A percentile compares a stretch with the other conserved stretches of the same genome.
These are phyloP conservation scores for Zygoascus tannicola DNA, from an alignment of 805 yeast species.

Conservation along the genomic window DNA sequence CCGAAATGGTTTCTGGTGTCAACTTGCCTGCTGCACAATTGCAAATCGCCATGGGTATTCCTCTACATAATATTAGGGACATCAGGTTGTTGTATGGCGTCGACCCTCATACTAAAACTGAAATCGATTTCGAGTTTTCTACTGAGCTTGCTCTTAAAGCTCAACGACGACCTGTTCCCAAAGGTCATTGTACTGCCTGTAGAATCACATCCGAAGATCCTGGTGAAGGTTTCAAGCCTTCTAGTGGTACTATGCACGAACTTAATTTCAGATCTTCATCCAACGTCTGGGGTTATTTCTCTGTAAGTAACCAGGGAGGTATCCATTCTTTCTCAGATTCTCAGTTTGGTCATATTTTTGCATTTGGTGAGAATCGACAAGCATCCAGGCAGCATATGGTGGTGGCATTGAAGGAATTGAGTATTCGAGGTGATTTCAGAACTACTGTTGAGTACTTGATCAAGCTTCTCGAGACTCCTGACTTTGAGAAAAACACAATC, in stretches of 20 bases:
- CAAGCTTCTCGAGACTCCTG: constrained; percentile 91
- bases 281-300: constrained; percentile 99
- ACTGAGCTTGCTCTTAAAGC: constrained; percentile 58
- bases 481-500: constrained; percentile 89
- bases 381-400: constrained; percentile 99
- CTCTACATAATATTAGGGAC: constrained; percentile 89
- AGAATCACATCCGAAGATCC: constrained; percentile 99
- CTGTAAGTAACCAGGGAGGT: constrained; percentile 92
- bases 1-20: constrained; percentile 98
- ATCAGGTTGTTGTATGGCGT: constrained; percentile 90
- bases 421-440: constrained; percentile 96
- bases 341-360: constrained; percentile 97
- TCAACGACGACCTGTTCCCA: constrained; percentile 90
- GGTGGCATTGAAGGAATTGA: constrained; percentile 91
- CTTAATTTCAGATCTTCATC: constrained; percentile 94
- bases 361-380: constrained; percentile 97
- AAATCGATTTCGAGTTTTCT: constrained; percentile 83
- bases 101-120: constrained; percentile 86
- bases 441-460: constrained; percentile 96
- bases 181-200: constrained; percentile 98
- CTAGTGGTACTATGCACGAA: constrained; percentile 94
- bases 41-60: constrained; percentile 99
- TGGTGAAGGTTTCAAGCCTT: constrained; percentile 97
- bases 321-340: constrained; percentile 97
- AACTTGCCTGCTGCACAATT: constrained; percentile 97